Base-by-base conservation (phyloP, 768 basidiomycete species). In the Macrolepiota dolichaula region DNA sequence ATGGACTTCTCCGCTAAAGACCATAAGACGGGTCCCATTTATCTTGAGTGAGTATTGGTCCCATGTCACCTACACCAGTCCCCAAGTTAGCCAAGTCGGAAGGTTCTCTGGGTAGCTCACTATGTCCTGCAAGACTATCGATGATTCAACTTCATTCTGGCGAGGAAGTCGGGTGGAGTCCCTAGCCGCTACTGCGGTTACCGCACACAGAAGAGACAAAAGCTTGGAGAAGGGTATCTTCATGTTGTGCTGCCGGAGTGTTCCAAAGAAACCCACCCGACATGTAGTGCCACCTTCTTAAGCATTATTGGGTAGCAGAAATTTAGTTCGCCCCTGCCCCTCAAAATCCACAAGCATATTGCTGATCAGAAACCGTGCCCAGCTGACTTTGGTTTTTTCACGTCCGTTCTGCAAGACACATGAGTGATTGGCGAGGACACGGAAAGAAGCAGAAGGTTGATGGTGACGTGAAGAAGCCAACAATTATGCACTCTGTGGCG, bases 1-100 rank as follows among this genome's bases (percentile, higher is more conserved):
- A 64, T 79, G 78, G 27, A 79, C 74, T 65, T 79, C 78, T 56
- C 78, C 77, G 61, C 76, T 76, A 56, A 76, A 78, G 3, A 79
- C 54, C 72, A 75, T 72, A 7, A 79, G 64, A 24, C 77, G 76
- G 56, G 72, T 70, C 22, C 77, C 78, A 65, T 77, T 77, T 59
- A 79, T 75, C 58, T 74, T 66, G 36, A 73, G 70, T 0, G 78
- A 79, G 62, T 79, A 79, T 66, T 79, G 65, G 55, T 79, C 78
- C 77, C 78, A 79, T 2, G 78, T 78, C 3, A 78, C 77, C 78
- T 79, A 32, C 2, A 59, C 13, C 38, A 19, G 15, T 10, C 11
- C 17, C 25, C 4, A 57, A 40, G 3, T 22, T 15, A 51, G 22
- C 22, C 44, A 7, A 13, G 13, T 17, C 1, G 4, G 22, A n/a